Evolutionary conservation across 192 early-diverging fungal genomes (phyloP), one percentile per base, ranked within the genome.

Genomic region (Podila verticillata): DNA sequence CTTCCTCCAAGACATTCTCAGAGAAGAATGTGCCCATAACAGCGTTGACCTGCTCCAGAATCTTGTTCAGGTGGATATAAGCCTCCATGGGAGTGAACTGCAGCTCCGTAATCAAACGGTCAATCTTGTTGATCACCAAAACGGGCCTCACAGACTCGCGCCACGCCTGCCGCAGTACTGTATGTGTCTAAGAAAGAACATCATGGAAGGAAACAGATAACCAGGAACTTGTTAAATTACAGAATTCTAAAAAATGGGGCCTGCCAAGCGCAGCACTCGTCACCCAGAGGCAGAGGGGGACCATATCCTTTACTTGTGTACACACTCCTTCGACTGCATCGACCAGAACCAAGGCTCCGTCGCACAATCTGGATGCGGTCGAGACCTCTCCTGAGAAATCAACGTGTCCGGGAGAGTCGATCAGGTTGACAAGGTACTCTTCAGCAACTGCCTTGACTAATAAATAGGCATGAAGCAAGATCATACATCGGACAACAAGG

Each of bases 311-410:
- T 78, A 94, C 92, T 88, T 94, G 97, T n/a, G 98, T 97, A 84
- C 97, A 98, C 19, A 99, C 96, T 32, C 98, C 98, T 82, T 99
- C 98, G 24, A 99, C 95, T 17, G 92, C 96, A 86, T 99, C 98
- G 19, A 99, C 96, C 28, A 99, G 83, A 1, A 99, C 93, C 61
- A 99, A 83, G 13, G 90, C 96, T 22, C 98, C 98, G 73, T 99
- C 98, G 51, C 96, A 99, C 5, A 99, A 82, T 44, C 96, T 88
- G 0, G 98, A 98, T 5, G 98, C 98, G n/a, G 97, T 97, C 10
- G 96, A 97, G n/a, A 99, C 98, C 77, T 99, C 98, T 20, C 92
- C 93, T 1, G 97, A 92, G 82, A 99, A 99, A 81, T 99, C 98
- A 12, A 99, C 95, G 74, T 99, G 98, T 7, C 98, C 98, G 2